phyloP scores from a whole-genome alignment of 768 basidiomycete genomes.

The Nidularia pulvinata region DNA sequence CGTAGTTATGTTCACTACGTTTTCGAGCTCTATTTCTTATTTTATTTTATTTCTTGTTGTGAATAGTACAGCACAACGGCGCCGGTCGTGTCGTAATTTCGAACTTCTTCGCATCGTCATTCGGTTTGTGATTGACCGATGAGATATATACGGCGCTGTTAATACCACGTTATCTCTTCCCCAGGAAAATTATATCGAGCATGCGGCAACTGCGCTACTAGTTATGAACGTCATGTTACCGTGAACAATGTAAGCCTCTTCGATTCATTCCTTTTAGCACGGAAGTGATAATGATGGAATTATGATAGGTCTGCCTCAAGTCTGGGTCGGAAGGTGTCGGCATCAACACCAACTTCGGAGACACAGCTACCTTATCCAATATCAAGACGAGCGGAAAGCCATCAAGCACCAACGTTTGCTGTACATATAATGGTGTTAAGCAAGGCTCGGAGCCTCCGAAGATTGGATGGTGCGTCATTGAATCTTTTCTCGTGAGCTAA shows the following conservation, averaged over 20 bases:
- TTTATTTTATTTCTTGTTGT: background rate
- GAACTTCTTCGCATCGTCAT: slow-evolving; percentile 21
- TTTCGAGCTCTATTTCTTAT: background rate
- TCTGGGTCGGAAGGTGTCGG: slow-evolving; percentile 18
- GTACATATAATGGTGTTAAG: slow-evolving; percentile 18
- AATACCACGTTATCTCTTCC: background rate
- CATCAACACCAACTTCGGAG: slow-evolving; percentile 24
- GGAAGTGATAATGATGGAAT: background rate
- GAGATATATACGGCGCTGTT: background rate
- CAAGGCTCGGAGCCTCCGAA: slow-evolving; percentile 20
- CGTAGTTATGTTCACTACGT: background rate
- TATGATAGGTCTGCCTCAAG: slow-evolving; percentile 14
- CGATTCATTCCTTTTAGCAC: background rate
- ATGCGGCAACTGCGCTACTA: slow-evolving; percentile 21
- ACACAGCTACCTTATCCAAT: slow-evolving; percentile 19
- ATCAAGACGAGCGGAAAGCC: slow-evolving; percentile 22
- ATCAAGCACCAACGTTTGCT: slow-evolving; percentile 18
- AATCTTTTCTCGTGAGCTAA: background rate
- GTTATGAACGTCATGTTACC: slow-evolving; percentile 18
- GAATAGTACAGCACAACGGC: slow-evolving; percentile 23
- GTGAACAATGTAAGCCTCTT: slow-evolving; percentile 15
- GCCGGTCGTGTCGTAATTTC: slow-evolving; percentile 18
- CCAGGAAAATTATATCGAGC: slow-evolving; percentile 22
- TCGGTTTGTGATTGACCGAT: slow-evolving; percentile 10
- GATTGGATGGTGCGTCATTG: slow-evolving; percentile 19